Base-by-base conservation (phyloP, 495 filamentous ascomycete genomes). In the Penicillium coprophilum region DNA sequence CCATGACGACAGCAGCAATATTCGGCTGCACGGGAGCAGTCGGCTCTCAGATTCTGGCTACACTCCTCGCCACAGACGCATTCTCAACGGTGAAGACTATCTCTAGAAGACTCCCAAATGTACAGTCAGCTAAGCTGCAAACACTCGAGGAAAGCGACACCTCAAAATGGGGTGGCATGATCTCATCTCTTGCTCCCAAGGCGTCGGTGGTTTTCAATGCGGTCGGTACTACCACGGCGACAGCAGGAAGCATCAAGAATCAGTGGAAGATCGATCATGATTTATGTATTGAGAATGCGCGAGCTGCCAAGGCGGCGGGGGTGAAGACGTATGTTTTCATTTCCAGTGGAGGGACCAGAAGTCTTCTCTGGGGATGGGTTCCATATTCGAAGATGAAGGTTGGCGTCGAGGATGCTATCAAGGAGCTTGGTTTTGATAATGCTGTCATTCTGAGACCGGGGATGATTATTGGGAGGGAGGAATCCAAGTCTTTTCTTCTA, bases 11-110 rank as follows among this genome's bases (percentile, higher is more conserved):
- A 27, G 76, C 75, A 59, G 74, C 78, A 41, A 60, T 86, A 39
- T 74, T 85, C 50, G 83, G 83, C 59, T 75, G 72, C 50, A 86
- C 83, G 17, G 83, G 83, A 60, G 77, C 82, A 11, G 74, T 79
- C 3, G 85, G 85, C 53, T 75, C 72, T 39, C 67, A 82, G 56
- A 85, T 87, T 63, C 75, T 87, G 24, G 68, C 71, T 34, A 80
- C 78, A 8, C 76, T 86, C 24, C 75, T 88, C 45, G 54, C 71
- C 17, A 62, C 51, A 53, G 71, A 78, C 43, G 53, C 69, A 43
- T 69, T 73, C 58, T 62, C 72, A 41, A 67, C 74, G 2, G 71
- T 87, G 50, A 71, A 80, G 50, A 83, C 85, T 50, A 76, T 88
- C 66, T 84, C 81, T 17, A 77, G 85, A 20, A 79, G 82, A 57